A percentile compares a stretch with the other conserved stretches of the same genome.
Conservation (phyloP, 2,329 filamentous ascomycete species). For the Cladophialophora carrionii region DNA sequence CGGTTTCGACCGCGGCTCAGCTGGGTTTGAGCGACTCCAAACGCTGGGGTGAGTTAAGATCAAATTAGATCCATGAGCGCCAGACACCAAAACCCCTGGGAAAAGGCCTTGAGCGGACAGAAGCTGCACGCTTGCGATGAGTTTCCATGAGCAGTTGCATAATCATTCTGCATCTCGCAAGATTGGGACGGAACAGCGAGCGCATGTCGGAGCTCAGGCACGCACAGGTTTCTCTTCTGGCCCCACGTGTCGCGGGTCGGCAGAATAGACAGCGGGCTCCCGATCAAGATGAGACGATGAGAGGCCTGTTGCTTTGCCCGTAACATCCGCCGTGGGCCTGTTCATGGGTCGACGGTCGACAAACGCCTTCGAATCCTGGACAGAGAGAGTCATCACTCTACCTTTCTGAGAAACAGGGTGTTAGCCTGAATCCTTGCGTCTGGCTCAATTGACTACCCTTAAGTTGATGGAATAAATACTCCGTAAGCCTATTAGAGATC, state of each 20-base stretch:
- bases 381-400: background rate
- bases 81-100: background rate
- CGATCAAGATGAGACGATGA: conserved; percentile 3
- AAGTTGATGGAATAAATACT: background rate
- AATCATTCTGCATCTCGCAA: conserved; percentile 1
- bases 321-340: conserved; percentile 4
- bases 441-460: background rate
- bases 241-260: conserved; percentile 12
- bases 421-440: conserved; percentile 6
- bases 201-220: background rate
- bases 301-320: conserved; percentile 2
- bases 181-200: background rate
- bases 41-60: background rate
- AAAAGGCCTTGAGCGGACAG: conserved; percentile 7
- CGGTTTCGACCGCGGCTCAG: conserved; percentile 1
- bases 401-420: background rate
- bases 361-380: background rate
- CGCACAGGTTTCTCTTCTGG: conserved; percentile 7
- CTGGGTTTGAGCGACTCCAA: conserved; percentile 2
- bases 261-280: conserved; percentile 8
- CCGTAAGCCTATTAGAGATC: background rate
- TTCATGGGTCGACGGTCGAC: background rate
- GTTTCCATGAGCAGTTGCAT: background rate
- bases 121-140: background rate
- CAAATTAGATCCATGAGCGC: background rate